phyloP scores from a whole-genome alignment of 306 rosid species.

The peach (Prunus persica) region DNA sequence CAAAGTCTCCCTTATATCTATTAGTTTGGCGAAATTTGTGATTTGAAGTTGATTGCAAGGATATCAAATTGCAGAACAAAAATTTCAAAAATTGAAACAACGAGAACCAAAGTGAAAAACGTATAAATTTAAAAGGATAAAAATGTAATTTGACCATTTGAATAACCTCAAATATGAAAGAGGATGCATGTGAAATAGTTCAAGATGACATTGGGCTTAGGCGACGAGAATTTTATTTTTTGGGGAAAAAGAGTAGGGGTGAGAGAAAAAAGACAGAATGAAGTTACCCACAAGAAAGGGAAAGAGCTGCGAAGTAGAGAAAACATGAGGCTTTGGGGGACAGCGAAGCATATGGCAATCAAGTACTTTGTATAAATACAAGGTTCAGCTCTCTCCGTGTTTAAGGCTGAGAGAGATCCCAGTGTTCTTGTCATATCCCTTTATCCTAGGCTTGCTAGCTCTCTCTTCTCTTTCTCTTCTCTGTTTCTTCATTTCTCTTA shows the following conservation, averaged over 20 bases:
- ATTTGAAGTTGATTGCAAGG: too few relatives aligned
- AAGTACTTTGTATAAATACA: neutral
- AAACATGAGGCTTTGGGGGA: neutral
- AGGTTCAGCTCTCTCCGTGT: neutral
- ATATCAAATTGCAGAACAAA: too few relatives aligned
- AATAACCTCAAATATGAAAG: too few relatives aligned
- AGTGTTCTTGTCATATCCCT: neutral
- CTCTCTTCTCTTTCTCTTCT: neutral
- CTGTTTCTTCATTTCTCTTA: neutral
- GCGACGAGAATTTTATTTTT: too few relatives aligned
- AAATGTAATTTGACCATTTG: too few relatives aligned
- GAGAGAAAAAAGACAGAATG: neutral
- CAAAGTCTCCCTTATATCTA: too few relatives aligned
- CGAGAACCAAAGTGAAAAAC: too few relatives aligned
- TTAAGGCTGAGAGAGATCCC: neutral
- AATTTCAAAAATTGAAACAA: too few relatives aligned
- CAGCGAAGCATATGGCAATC: neutral
- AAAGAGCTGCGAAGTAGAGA: conserved; percentile 9
- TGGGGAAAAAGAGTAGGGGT: neutral
- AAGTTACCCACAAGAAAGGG: neutral
- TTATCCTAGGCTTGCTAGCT: neutral
- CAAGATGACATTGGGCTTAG: too few relatives aligned
- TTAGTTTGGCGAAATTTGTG: too few relatives aligned
- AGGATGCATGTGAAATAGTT: too few relatives aligned
- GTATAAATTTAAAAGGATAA: too few relatives aligned